Percentiles rank a stretch among this genome's conserved stretches.
These are phyloP conservation scores for Hypoxylon crocopeplum DNA, from an alignment of 495 filamentous ascomycete species.

Conservation along the genomic window DNA sequence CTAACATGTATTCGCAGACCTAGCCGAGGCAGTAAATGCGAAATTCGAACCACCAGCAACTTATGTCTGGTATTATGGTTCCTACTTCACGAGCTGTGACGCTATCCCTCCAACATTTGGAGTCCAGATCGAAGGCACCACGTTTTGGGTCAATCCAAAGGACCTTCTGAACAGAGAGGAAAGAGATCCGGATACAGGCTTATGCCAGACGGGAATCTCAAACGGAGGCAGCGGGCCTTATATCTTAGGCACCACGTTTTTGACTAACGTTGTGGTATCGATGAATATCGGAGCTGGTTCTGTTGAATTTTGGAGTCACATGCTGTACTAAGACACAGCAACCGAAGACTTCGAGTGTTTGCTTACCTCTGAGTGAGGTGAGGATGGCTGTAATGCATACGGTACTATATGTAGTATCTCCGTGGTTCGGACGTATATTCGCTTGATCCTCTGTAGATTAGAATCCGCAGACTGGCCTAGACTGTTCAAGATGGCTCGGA, in stretches of 20 bases:
- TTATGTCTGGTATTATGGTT: constrained; percentile 51
- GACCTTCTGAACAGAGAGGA: constrained; percentile 59
- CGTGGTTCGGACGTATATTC: no score
- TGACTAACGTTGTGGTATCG: constrained; percentile 68
- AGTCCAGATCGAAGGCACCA: constrained; percentile 55
- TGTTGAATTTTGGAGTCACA: constrained; percentile 17
- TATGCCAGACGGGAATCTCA: constrained; percentile 58
- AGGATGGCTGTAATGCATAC: no score
- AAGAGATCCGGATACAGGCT: constrained; percentile 45
- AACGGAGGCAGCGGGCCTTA: constrained; percentile 51
- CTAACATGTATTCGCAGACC: constrained; percentile 12
- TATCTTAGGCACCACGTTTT: constrained; percentile 68
- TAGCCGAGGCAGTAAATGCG: constrained; percentile 58
- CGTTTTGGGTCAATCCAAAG: constrained; percentile 59
- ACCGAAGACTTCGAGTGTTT: no score
- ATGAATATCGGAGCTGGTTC: constrained; percentile 61
- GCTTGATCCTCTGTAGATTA: no score
- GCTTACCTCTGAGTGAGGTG: no score
- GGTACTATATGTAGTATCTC: neutral
- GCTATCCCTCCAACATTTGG: constrained; percentile 61
- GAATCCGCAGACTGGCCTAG: no score
- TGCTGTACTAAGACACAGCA: constrained; percentile 10
- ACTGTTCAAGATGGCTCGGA: no score
- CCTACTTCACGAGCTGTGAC: constrained; percentile 62
- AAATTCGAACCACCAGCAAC: constrained; percentile 62